phyloP scores from a whole-genome alignment of 2,329 filamentous ascomycete species.

The Penicillium sp. region DNA sequence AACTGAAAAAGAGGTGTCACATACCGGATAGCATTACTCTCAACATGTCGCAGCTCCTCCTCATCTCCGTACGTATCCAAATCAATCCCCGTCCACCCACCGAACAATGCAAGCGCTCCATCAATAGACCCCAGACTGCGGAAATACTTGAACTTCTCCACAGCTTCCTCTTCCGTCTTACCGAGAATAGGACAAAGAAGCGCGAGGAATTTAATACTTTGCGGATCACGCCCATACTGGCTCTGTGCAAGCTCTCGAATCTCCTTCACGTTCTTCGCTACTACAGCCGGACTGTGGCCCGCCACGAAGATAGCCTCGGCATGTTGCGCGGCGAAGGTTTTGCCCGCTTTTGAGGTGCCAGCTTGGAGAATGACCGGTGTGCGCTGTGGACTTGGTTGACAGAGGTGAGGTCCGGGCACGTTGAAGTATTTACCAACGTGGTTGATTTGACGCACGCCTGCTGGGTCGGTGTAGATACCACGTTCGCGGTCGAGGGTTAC shows the following conservation, averaged over 20 bases:
- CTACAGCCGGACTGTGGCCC: constrained; percentile 61
- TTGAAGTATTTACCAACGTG: constrained; percentile 63
- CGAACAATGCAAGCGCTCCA: constrained; percentile 68
- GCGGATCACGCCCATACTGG: constrained; percentile 56
- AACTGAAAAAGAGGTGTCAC: constrained; percentile 8
- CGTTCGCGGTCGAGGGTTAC: constrained; percentile 58
- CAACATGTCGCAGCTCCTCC: constrained; percentile 61
- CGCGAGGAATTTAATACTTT: constrained; percentile 65
- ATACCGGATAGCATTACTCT: constrained; percentile 58
- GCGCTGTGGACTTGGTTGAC: constrained; percentile 64
- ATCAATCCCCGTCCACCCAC: constrained; percentile 71
- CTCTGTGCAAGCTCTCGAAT: constrained; percentile 57
- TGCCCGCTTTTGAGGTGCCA: constrained; percentile 65
- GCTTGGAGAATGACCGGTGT: constrained; percentile 70
- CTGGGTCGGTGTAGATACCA: constrained; percentile 59
- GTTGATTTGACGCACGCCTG: constrained; percentile 62
- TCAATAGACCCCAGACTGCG: constrained; percentile 61
- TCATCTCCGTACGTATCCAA: constrained; percentile 60
- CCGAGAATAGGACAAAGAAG: constrained; percentile 65
- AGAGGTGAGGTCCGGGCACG: constrained; percentile 65
- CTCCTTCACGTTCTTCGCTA: constrained; percentile 61
- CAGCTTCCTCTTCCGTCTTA: constrained; percentile 63
- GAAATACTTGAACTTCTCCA: constrained; percentile 62
- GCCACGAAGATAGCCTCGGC: constrained; percentile 71
- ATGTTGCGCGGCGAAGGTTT: constrained; percentile 65